These are phyloP conservation scores for Pythium vanterpoolii DNA, from an alignment of 352 stramenopile genomes.

Conservation along the genomic window DNA sequence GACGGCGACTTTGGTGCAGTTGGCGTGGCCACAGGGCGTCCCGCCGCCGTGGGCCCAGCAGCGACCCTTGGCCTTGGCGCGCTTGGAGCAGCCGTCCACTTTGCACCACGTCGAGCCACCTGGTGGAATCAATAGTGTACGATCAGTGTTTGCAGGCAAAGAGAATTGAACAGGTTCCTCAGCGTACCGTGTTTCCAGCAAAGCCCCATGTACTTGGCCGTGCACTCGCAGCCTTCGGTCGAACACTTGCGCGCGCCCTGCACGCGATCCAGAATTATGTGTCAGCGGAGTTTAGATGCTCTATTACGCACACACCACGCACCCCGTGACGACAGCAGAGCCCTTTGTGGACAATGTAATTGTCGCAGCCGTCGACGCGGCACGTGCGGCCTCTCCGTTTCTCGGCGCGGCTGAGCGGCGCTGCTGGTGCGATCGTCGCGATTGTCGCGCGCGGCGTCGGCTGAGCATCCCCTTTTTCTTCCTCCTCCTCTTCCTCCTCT, in stretches of 20 bases:
- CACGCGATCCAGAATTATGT: too few species aligned
- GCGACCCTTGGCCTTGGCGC: slow-evolving; percentile 22
- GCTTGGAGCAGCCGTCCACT: slow-evolving; percentile 23
- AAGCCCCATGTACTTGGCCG: slow-evolving; percentile 38
- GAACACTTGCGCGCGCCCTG: too few species aligned
- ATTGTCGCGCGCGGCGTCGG: too few species aligned
- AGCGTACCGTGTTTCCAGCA: slow-evolving; percentile 50
- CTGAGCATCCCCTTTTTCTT: too few species aligned
- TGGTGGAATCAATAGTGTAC: not conserved
- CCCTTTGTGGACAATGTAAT: slow-evolving; percentile 46
- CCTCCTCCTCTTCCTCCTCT: too few species aligned
- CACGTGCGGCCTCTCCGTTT: too few species aligned
- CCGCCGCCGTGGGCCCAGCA: slow-evolving; percentile 29
- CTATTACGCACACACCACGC: too few species aligned
- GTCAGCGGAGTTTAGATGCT: too few species aligned
- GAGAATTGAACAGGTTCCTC: too few species aligned
- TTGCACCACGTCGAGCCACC: slow-evolving; percentile 26
- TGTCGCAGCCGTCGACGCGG: slow-evolving; percentile 33
- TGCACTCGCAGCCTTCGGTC: slow-evolving; percentile 31
- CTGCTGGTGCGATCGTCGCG: too few species aligned
- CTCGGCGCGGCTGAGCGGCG: too few species aligned
- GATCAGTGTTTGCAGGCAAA: not conserved
- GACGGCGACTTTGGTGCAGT: slow-evolving; percentile 28
- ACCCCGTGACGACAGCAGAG: slow-evolving; percentile 45
- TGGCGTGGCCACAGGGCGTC: slow-evolving; percentile 17